phyloP scores from a whole-genome alignment of 2,329 filamentous ascomycete genomes.

The Colletotrichum gigasporum region DNA sequence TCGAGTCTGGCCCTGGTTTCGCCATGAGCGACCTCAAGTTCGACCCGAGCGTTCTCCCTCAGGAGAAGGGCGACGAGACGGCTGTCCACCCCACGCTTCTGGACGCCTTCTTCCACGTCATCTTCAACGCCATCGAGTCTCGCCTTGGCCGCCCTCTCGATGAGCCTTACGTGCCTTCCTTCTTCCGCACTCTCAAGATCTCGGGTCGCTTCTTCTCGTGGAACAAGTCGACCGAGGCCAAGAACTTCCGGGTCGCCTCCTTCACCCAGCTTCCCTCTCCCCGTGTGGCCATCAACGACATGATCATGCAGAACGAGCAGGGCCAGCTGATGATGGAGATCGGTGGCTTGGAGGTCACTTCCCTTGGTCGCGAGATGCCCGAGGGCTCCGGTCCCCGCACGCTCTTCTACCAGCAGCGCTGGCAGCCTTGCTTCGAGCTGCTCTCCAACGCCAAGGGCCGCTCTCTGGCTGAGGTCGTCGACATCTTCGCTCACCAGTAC shows the following conservation, averaged over 20 bases:
- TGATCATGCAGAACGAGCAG: conserved; percentile 33
- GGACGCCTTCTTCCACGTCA: conserved; percentile 38
- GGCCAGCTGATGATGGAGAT: conserved; percentile 37
- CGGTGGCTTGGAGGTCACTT: conserved; percentile 35
- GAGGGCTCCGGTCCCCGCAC: conserved; percentile 34
- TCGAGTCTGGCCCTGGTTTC: conserved; percentile 37
- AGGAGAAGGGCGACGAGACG: conserved; percentile 37
- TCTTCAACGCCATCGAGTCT: conserved; percentile 38
- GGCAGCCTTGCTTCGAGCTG: conserved; percentile 37
- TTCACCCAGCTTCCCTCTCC: conserved; percentile 37
- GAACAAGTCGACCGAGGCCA: too few species aligned
- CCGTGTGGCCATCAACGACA: conserved; percentile 37
- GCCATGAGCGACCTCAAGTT: too few species aligned
- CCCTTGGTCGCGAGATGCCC: conserved; percentile 34
- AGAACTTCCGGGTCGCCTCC: too few species aligned
- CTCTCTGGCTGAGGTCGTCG: conserved; percentile 31
- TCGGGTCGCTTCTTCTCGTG: conserved; percentile 35
- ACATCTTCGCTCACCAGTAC: conserved; percentile 37
- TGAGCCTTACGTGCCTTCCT: conserved; percentile 38
- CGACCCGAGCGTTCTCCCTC: too few species aligned
- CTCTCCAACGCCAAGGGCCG: conserved; percentile 30
- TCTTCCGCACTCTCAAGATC: conserved; percentile 35
- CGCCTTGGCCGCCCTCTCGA: conserved; percentile 34
- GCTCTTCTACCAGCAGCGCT: conserved; percentile 36
- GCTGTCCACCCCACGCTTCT: conserved; percentile 37